Evolutionary conservation across 2,329 filamentous ascomycete genomes (phyloP).

Genomic region (Tolypocladium nubicola): DNA sequence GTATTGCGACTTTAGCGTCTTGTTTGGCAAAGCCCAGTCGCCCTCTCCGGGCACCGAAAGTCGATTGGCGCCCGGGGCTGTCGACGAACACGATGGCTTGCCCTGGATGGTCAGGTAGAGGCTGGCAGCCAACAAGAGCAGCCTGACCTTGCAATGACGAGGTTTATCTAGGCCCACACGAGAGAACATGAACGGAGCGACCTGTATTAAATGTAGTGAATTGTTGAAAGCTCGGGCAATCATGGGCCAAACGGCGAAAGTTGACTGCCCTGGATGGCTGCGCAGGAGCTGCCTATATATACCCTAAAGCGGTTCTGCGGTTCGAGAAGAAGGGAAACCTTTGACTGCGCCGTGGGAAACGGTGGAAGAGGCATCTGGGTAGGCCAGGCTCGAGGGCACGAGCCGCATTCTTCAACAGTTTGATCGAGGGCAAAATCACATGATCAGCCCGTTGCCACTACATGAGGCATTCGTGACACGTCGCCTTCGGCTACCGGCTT

Average conservation of each 20-base stretch:
- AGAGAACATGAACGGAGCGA: background rate
- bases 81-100: background rate
- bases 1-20: conserved; percentile 43
- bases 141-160: conserved; percentile 9
- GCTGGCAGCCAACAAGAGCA: background rate
- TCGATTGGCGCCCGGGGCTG: background rate
- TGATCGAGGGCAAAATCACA: background rate
- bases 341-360: background rate
- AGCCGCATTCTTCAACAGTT: background rate
- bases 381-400: background rate
- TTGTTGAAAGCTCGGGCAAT: background rate
- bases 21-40: conserved; percentile 22
- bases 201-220: background rate
- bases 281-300: background rate
- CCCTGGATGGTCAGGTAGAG: background rate
- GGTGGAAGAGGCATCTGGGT: background rate
- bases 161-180: background rate
- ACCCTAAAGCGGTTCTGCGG: background rate
- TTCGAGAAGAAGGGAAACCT: background rate
- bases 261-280: background rate
- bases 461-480: background rate
- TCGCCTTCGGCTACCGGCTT: background rate
- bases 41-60: background rate
- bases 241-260: background rate
- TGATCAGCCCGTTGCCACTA: background rate